A percentile compares a stretch with the other conserved stretches of the same genome.
phyloP scores from a whole-genome alignment of 805 yeast genomes.

The Kuraishia cidri region DNA sequence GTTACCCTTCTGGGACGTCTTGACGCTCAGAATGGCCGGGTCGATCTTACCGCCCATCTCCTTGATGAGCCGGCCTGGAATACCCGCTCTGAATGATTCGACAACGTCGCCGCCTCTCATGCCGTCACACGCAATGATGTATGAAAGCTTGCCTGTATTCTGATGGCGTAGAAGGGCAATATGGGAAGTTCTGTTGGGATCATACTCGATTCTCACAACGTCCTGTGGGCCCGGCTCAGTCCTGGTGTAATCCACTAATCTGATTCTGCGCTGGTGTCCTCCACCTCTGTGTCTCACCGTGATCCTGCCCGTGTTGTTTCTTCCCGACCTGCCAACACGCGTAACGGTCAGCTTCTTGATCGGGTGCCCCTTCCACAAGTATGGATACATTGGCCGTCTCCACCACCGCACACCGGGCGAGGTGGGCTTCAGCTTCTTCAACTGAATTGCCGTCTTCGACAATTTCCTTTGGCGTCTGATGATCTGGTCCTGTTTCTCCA shows the following conservation, averaged over 20 bases:
- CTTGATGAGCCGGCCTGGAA: constrained; percentile 62
- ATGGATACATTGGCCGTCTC: constrained; percentile 78
- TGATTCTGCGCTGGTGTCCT: constrained; percentile 83
- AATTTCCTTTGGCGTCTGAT: constrained; percentile 67
- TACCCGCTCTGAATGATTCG: constrained; percentile 83
- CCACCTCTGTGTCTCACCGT: constrained; percentile 96
- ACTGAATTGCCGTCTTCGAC: constrained; percentile 57
- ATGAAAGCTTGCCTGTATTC: constrained; percentile 54
- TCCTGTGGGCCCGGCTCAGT: constrained; percentile 59
- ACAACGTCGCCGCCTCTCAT: constrained; percentile 87
- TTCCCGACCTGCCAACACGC: constrained; percentile 70
- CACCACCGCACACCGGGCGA: constrained; percentile 89
- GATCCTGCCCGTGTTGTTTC: constrained; percentile 82
- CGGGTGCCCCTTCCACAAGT: constrained; percentile 83
- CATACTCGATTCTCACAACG: constrained; percentile 87
- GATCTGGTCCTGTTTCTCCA: constrained; percentile 72
- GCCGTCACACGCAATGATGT: constrained; percentile 88
- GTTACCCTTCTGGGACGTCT: constrained; percentile 88
- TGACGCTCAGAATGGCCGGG: constrained; percentile 81
- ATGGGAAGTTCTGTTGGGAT: constrained; percentile 91
- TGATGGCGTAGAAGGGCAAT: constrained; percentile 74
- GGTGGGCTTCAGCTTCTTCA: constrained; percentile 71
- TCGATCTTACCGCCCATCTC: constrained; percentile 91
- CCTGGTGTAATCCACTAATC: constrained; percentile 75
- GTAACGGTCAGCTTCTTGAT: constrained; percentile 66